Conservation (phyloP, 2,329 filamentous ascomycete species). For the Dothidotthia symphoricarpi region DNA sequence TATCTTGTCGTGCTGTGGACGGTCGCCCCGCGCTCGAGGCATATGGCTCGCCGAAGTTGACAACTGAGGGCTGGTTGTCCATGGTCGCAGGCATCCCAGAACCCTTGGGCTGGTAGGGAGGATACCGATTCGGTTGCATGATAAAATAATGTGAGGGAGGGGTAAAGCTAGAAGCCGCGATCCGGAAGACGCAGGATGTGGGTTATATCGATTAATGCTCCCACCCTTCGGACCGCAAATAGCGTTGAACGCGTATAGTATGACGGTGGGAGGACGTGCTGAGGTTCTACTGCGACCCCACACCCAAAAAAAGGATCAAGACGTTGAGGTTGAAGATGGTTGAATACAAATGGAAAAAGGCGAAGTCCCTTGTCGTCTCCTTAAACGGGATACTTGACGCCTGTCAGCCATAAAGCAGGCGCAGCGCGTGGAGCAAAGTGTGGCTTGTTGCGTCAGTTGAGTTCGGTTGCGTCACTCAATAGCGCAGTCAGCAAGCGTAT, state of each 20-base stretch:
- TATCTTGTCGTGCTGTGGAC: conserved; percentile 26
- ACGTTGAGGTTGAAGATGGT: no score
- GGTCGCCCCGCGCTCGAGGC: conserved; percentile 16
- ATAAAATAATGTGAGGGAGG: conserved; percentile 11
- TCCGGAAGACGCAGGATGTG: not conserved
- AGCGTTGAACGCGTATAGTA: conserved; percentile 31
- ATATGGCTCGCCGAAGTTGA: conserved; percentile 18
- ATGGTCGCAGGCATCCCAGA: conserved; percentile 32
- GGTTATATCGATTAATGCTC: not conserved
- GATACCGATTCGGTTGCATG: conserved; percentile 30
- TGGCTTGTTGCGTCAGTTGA: not conserved
- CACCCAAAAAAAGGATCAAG: conserved; percentile 8
- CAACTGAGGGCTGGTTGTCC: conserved; percentile 21
- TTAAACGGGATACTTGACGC: no score
- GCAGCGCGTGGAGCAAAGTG: not conserved
- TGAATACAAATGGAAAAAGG: conserved; percentile 5
- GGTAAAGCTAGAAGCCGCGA: conserved; percentile 8
- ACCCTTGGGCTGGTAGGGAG: conserved; percentile 36
- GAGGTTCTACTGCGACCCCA: conserved; percentile 19
- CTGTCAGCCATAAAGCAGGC: no score
- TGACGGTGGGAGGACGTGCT: conserved; percentile 26
- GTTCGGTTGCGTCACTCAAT: no score
- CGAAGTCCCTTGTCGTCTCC: no score
- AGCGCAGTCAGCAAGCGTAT: not conserved
- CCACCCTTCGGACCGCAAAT: not conserved